Conservation (phyloP, 805 yeast genomes). For the Sugiyamaella lignohabitans region DNA sequence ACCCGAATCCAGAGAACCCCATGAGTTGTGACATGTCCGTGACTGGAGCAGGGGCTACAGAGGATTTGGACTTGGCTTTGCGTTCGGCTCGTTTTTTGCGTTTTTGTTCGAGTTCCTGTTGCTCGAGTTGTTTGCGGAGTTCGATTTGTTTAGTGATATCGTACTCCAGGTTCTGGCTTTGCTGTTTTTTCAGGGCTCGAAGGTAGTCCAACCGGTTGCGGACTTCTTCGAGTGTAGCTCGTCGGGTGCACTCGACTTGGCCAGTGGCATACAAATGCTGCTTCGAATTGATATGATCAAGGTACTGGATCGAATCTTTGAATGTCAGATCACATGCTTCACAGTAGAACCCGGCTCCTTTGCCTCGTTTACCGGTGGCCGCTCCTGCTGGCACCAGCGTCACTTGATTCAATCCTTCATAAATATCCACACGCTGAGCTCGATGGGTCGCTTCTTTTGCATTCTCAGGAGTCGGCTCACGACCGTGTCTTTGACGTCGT, state of each 20-base stretch:
- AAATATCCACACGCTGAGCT: constrained; percentile 24
- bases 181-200: constrained; percentile 27
- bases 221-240: constrained; percentile 46
- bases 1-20: constrained; percentile 57
- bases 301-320: constrained; percentile 72
- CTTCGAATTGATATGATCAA: constrained; percentile 77
- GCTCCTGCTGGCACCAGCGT: constrained; percentile 32
- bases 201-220: constrained; percentile 34
- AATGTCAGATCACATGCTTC: constrained; percentile 71
- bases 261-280: constrained; percentile 42
- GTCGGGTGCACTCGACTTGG: constrained; percentile 34
- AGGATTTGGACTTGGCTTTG: constrained; percentile 6
- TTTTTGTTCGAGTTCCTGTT: constrained; percentile 33
- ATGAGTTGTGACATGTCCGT: constrained; percentile 34
- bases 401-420: constrained; percentile 30
- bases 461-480: constrained; percentile 12
- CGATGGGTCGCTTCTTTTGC: constrained; percentile 25
- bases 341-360: constrained; percentile 80
- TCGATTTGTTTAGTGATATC: constrained; percentile 39
- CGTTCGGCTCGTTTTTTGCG: constrained; percentile 22
- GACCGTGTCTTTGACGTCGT: constrained; percentile 11
- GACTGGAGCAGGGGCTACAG: constrained; percentile 26
- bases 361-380: constrained; percentile 39
- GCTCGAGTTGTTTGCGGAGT: constrained; percentile 34
- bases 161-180: constrained; percentile 22